Evolutionary conservation across 306 rosid species (phyloP), one percentile per base, ranked within the genome.

Genomic region (Nissolia schottii): DNA sequence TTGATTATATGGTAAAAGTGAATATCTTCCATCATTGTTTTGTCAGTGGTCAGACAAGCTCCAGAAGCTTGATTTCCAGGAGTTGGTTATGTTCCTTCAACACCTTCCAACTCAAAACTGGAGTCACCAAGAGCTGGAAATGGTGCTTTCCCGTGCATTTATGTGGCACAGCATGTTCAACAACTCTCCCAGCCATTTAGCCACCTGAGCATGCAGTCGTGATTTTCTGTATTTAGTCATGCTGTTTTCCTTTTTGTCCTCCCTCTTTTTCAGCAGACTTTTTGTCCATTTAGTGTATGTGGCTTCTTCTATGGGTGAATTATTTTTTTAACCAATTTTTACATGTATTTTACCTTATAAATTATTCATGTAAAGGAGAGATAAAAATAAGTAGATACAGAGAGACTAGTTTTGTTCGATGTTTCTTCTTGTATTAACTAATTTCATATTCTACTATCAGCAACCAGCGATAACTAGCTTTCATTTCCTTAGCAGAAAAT

Each of bases 121-220:
- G 99, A 83, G 85, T 59, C 86, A 92, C 70, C 96, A 92, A 78
- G 99, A 95, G 80, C 97, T 95, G 0, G 99, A 95, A 85, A 88
- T 85, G 90, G 99, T 95, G 71, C 97, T 95, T 38, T 95, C 97
- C 41, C 92, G 97, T 43, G 99, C 97, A 49, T 91, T 84, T 82
- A 88, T 95, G 96, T 95, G 99, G 97, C 96, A 95, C 87, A 91
- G 88, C 84, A 89, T 95, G 97, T 95, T 95, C 88, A 95, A 92
- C 83, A 85, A 81, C 78, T 92, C 89, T 64, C 99, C 97, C 0
- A 95, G 96, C 73, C 99, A 95, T 85, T 85, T 95, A 56, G 88
- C 97, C 80, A 83, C 86, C 75, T 90, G 62, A 85, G 12, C 61
- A 23, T 9, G 57, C 62, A 80, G 40, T 64, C 46, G 53, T 71